Evolutionary conservation across 441 rosid species (phyloP).

Genomic region (Gossypium laxum): DNA sequence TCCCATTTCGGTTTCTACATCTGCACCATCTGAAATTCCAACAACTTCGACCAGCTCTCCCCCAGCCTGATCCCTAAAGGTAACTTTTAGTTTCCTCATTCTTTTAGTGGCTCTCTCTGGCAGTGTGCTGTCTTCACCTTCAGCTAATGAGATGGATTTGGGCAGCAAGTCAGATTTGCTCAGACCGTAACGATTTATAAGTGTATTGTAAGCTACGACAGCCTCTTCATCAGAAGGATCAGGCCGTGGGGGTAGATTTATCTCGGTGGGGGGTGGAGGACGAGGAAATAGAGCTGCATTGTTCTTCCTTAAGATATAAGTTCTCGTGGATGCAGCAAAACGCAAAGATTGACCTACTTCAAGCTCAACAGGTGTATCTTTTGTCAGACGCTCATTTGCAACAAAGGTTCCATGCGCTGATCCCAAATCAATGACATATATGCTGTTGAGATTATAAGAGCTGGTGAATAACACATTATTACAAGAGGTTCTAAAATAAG

Average conservation of each 20-base stretch:
- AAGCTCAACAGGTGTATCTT: slow-evolving; percentile 76
- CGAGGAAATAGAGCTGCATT: slow-evolving; percentile 24
- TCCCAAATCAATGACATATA: slow-evolving; percentile 86
- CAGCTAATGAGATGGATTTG: slow-evolving; percentile 21
- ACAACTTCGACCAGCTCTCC: slow-evolving; percentile 84
- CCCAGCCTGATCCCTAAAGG: slow-evolving; percentile 58
- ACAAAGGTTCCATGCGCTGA: slow-evolving; percentile 92
- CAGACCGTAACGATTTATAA: slow-evolving; percentile 71
- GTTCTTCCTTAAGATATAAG: slow-evolving; percentile 69
- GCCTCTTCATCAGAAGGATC: slow-evolving; percentile 82
- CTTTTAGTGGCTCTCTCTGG: slow-evolving; percentile 38
- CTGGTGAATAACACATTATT: slow-evolving; percentile 6
- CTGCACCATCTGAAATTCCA: slow-evolving; percentile 91
- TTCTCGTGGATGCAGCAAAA: slow-evolving; percentile 87
- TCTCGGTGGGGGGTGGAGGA: slow-evolving; percentile 36
- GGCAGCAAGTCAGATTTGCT: slow-evolving; percentile 27
- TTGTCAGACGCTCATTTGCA: slow-evolving; percentile 74
- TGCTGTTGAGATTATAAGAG: slow-evolving; percentile 31
- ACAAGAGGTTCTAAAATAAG: slow-evolving; percentile 6
- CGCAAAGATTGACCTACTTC: slow-evolving; percentile 88
- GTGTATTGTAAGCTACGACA: slow-evolving; percentile 70
- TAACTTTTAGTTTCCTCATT: neutral
- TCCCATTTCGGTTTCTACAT: slow-evolving; percentile 90
- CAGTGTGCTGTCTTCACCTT: slow-evolving; percentile 26
- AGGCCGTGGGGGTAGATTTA: slow-evolving; percentile 64